Base-by-base conservation (phyloP, 1,284 basidiomycete genomes). In the Tylopilus microsporus region DNA sequence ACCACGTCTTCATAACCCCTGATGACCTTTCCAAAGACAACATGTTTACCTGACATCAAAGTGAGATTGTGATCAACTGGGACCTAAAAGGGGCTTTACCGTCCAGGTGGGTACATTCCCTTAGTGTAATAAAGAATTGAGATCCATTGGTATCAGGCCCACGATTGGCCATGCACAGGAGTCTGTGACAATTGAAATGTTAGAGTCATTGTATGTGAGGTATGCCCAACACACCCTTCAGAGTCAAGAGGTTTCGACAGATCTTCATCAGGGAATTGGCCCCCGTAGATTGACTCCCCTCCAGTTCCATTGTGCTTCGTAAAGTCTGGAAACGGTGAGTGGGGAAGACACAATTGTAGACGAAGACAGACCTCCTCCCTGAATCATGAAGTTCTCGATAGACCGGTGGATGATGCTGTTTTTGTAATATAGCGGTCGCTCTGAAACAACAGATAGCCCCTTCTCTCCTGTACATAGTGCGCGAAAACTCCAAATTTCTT, bases 361-460 rank as follows among this genome's bases (percentile, higher is more conserved):
- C 1, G 21, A 39, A 25, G 47, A 56, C 62, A 19, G 34, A 87
- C 85, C 86, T 75, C 89, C 89, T 47, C 85, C 89, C 75, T 91
- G 90, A 55, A 94, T 84, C 94, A 96, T 96, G 73, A 96, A 95
- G 62, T 85, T 81, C 25, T 83, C 79, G 60, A 95, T 94, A 36
- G 88, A 86, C 32, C 92, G 81, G 68, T 94, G 92, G 18, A 94
- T 78, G 49, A 85, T 84, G 59, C 81, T 84, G 66, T 85, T 85
- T 73, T 91, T 92, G 82, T 94, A 97, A 73, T 88, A 87, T 5
- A 96, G 79, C 5, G 88, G 85, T 15, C 82, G 74, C 49, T 86
- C 82, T 0, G 85, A 82, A 37, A 79, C 70, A 2, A 76, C 74
- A 1, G 87, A 89, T 1, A 86, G 68, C 16, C 92, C 92, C 68